Evolutionary conservation across 129 eudicot species (phyloP).

Genomic region (Lactuca saligna): DNA sequence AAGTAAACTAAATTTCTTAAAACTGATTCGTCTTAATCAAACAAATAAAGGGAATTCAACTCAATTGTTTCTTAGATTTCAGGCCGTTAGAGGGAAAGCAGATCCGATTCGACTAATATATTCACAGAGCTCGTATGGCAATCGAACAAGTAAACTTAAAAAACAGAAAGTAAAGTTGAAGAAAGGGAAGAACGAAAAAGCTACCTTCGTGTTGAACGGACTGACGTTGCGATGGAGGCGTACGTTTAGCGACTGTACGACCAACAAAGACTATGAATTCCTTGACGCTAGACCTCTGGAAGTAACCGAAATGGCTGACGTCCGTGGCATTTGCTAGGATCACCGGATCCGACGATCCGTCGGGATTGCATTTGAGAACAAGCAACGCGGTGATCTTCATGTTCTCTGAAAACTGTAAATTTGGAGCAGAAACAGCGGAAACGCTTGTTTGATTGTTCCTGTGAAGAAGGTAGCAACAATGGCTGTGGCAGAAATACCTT

Average conservation of each 20-base stretch:
- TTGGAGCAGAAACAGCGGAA: conserved; percentile 18
- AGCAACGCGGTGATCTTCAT: conserved; percentile 97
- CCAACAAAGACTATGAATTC: conserved; percentile 87
- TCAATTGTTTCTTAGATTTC: background rate
- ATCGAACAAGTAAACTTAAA: conserved; percentile 3
- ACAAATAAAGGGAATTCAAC: background rate
- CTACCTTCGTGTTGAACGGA: conserved; percentile 96
- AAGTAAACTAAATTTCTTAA: background rate
- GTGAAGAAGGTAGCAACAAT: conserved; percentile 5
- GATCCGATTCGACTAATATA: conserved; percentile 21
- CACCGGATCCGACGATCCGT: conserved; percentile 72
- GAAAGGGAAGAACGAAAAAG: background rate
- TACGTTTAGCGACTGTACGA: conserved; percentile 88
- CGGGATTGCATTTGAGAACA: conserved; percentile 59
- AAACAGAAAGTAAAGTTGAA: background rate
- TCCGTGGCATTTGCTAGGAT: conserved; percentile 75
- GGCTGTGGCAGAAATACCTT: conserved; percentile 21
- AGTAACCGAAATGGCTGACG: conserved; percentile 84
- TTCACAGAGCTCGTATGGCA: conserved; percentile 11
- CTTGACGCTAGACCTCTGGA: conserved; percentile 81
- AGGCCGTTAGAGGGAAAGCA: background rate
- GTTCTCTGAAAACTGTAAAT: conserved; percentile 12
- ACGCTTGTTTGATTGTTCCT: conserved; percentile 6
- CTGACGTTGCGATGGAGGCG: conserved; percentile 84
- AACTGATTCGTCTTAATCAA: conserved; percentile 1